Percentiles rank a stretch among this genome's conserved stretches.
These are phyloP conservation scores for Eimeria praecox DNA, from an alignment of 169 alveolate species.

Conservation along the genomic window DNA sequence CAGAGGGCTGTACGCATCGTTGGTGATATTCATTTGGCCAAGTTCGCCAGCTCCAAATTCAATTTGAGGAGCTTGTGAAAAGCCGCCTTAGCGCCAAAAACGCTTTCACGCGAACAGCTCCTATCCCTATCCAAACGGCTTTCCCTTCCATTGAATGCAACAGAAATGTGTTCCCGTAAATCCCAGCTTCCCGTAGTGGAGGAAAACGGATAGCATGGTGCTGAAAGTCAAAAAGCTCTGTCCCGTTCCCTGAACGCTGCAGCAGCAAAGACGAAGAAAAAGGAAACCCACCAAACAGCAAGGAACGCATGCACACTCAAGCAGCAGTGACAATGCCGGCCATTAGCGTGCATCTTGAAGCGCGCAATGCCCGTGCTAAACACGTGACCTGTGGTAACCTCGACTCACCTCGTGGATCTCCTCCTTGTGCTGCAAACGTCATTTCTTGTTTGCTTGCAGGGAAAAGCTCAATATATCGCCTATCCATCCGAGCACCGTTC, in stretches of 20 bases:
- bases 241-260: slow-evolving; percentile 74
- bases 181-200: neutral
- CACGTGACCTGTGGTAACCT: neutral
- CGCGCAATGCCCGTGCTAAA: neutral
- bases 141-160: slow-evolving; percentile 8
- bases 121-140: neutral
- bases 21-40: neutral
- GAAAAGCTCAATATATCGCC: slow-evolving; percentile 84
- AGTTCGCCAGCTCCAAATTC: neutral
- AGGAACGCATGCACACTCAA: neutral
- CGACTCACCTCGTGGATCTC: slow-evolving; percentile 84
- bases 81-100: neutral
- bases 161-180: neutral
- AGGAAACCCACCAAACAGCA: neutral
- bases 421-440: slow-evolving; percentile 85
- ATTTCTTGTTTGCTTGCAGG: slow-evolving; percentile 84
- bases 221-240: slow-evolving; percentile 28
- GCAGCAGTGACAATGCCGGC: neutral
- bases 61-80: neutral
- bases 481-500: slow-evolving; percentile 82
- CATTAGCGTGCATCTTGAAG: neutral
- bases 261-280: neutral
- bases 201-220: neutral
- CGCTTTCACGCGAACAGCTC: neutral
- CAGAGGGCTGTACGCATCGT: neutral